Evolutionary conservation across 805 yeast species (phyloP), one percentile per base, ranked within the genome.

Genomic region (Saccharomycopsis oosterbeekiorum): DNA sequence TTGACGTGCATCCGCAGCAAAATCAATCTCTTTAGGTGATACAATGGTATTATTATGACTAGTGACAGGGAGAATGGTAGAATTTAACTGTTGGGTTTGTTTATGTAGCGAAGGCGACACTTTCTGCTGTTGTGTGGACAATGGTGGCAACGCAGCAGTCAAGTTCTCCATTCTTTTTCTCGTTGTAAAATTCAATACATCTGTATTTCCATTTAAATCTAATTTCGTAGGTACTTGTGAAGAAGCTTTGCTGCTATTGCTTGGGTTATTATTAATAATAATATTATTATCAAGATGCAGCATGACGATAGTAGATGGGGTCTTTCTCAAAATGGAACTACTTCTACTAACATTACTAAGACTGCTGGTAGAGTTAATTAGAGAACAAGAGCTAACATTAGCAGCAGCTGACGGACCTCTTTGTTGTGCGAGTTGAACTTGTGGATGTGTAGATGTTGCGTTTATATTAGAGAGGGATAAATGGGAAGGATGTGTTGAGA

Each of bases 401-500:
- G 17, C 11, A 9, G 39, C 29, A 24, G 58, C 15, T n/a, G 56
- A 58, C 6, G 36, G 54, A 42, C 24, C 21, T 51, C 59, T 36
- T 26, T 54, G 59, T 29, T 62, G 59, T 64, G 60, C 53, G 62
- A 37, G 53, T 56, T 59, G 57, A 66, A 40, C 43, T 55, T 15
- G 58, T 14, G 62, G 57, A 26, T 55, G 60, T 15, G 43, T 43
- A 12, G 39, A 47, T 17, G 26, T 24, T 4, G 58, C 1, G 12
- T 34, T 34, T 60, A 59, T 26, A 67, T 66, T 57, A 55, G 60
- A 64, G 47, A 73, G 65, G 17, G 72, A 70, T 4, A 75, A 71
- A 15, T 76, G 73, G 4, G 82, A 77, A 1, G 85, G 83, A 64
- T 80, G 74, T 0, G 83, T 79, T 55, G 83, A 78, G 58, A 82